Percentiles rank a stretch among this genome's conserved stretches.
These are phyloP conservation scores for Oryza longistaminata DNA, from an alignment of 176 grass and related monocot species.

Conservation along the genomic window DNA sequence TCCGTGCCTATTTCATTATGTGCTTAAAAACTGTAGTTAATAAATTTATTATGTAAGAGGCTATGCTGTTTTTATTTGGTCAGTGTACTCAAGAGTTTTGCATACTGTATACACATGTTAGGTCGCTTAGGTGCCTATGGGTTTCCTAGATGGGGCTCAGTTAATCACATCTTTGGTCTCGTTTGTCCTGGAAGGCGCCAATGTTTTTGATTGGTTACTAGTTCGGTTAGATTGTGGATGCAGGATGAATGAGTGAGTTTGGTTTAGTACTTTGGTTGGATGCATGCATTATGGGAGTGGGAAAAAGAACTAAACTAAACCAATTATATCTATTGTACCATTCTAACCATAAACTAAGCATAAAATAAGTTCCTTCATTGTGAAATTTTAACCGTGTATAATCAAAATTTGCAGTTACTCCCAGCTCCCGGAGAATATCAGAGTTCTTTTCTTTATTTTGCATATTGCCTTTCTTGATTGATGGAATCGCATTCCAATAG, in stretches of 20 bases:
- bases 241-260: slow-evolving; percentile 2
- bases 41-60: neutral
- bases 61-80: slow-evolving; percentile 9
- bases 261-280: neutral
- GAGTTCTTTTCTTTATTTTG: neutral
- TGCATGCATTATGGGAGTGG: neutral
- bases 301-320: neutral
- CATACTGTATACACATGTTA: no score
- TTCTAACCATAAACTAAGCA: neutral
- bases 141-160: neutral
- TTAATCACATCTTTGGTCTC: neutral
- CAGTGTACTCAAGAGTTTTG: neutral
- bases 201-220: neutral
- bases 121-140: neutral
- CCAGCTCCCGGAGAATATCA: neutral
- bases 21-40: neutral
- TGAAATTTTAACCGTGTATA: neutral
- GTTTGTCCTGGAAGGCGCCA: neutral
- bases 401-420: neutral
- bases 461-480: neutral
- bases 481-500: neutral
- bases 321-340: neutral
- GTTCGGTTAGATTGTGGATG: neutral
- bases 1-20: neutral
- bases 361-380: neutral